These are phyloP conservation scores for Syzygium jambos DNA, from an alignment of 345 rosid species.

Conservation along the genomic window DNA sequence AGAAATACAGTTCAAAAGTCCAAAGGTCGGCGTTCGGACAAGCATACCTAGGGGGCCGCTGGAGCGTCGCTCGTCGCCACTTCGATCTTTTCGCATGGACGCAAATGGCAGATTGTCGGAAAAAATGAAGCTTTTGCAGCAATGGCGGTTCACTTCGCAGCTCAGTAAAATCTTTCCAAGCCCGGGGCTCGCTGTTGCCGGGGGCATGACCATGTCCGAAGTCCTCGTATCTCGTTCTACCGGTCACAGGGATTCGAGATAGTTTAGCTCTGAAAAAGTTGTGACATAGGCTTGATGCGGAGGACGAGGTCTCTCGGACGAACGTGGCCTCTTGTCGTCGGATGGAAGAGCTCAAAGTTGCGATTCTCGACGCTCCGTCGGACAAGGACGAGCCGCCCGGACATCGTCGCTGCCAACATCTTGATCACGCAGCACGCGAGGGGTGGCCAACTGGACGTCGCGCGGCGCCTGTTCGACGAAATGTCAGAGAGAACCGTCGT, in stretches of 20 bases:
- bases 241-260: neutral
- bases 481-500: conserved; percentile 35
- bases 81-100: neutral
- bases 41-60: neutral
- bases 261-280: neutral
- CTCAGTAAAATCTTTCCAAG: neutral
- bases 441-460: conserved; percentile 18
- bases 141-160: neutral
- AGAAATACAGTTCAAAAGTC: neutral
- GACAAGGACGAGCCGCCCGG: neutral
- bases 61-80: neutral
- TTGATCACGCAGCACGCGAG: neutral
- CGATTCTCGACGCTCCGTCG: neutral
- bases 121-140: neutral
- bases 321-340: neutral
- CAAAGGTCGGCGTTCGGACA: neutral
- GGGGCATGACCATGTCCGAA: neutral
- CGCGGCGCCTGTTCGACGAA: conserved; percentile 40
- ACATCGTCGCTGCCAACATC: conserved; percentile 20
- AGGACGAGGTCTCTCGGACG: neutral
- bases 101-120: neutral
- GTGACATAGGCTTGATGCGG: neutral
- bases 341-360: neutral
- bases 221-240: neutral
- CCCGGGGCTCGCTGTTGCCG: neutral